Base-by-base conservation (phyloP, 1,284 basidiomycete genomes). In the Trichosporon sp. region DNA sequence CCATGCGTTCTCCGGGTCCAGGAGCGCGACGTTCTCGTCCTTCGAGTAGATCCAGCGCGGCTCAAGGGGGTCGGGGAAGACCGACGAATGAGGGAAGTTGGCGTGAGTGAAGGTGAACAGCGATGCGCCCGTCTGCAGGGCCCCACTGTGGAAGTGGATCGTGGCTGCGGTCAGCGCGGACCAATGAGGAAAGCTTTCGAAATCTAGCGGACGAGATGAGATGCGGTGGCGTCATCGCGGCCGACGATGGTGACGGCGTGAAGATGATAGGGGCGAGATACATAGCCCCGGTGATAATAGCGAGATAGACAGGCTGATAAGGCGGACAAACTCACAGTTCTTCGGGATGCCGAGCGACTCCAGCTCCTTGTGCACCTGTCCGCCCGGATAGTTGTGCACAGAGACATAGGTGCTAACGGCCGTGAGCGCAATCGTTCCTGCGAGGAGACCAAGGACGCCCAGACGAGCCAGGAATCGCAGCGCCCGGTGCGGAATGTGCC, bases 331-430 rank as follows among this genome's bases (percentile, higher is more conserved):
- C 66, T 21, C 51, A 67, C 66, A 51, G 32, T 37, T 40, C 32
- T 66, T 59, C 35, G 67, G 70, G 31, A 71, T 66, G 35, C 14
- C 87, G 35, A 83, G 80, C 48, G 83, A 76, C 75, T 96, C 92
- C 74, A 96, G 88, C 0, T 81, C 77, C 2, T 80, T 78, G 67
- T 97, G 85, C 0, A 94, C 92, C 5, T 87, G 82, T 0, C 96
- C 96, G 1, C 96, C 96, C 0, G 96, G 95, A 79, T 99, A 98
- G 83, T 98, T 99, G 68, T 82, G 81, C 54, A 87, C 86, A 3
- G 92, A 93, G 0, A 91, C 85, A 46, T 83, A 82, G 0, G 89
- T 88, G 2, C 88, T 85, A 19, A 91, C 75, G 11, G 81, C 72
- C 0, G 91, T 91, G 7, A 86, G 79, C 0, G 84, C 66, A 1